Evolutionary conservation across 2,329 filamentous ascomycete genomes (phyloP).

Genomic region (Scedosporium aurantiacum): DNA sequence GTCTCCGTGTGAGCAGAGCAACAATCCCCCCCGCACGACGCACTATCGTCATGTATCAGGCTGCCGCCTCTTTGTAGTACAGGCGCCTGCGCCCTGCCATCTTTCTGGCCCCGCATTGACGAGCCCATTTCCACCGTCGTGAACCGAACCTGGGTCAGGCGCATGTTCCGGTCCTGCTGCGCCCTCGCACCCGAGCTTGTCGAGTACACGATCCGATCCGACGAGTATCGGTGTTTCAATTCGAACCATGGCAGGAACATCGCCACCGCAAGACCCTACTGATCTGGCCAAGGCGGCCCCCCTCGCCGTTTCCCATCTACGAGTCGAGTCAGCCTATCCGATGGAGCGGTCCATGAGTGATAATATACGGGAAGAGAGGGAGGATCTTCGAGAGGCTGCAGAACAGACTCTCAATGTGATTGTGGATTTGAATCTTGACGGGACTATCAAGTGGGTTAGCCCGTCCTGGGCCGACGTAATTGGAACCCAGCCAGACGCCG

Average conservation of each 20-base stretch:
- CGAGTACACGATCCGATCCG: constrained; percentile 11
- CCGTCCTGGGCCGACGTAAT: constrained; percentile 92
- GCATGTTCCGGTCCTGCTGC: not conserved
- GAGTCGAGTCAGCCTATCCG: constrained; percentile 33
- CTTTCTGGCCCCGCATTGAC: constrained; percentile 15
- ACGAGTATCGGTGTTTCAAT: not conserved
- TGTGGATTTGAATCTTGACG: constrained; percentile 83
- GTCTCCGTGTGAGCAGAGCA: constrained; percentile 1
- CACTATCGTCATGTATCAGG: constrained; percentile 31
- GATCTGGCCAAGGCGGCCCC: constrained; percentile 26
- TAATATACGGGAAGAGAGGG: constrained; percentile 84
- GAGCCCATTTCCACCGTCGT: not conserved
- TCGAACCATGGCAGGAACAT: constrained; percentile 7
- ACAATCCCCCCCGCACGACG: constrained; percentile 7
- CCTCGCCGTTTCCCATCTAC: constrained; percentile 41
- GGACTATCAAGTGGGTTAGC: constrained; percentile 88
- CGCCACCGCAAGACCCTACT: constrained; percentile 5
- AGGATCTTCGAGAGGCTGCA: constrained; percentile 88
- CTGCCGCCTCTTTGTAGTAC: constrained; percentile 32
- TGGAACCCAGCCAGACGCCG: constrained; percentile 61
- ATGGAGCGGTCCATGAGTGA: constrained; percentile 67
- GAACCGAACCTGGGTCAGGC: not conserved
- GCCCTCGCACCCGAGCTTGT: constrained; percentile 2
- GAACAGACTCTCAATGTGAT: constrained; percentile 96
- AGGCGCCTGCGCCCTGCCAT: constrained; percentile 31